phyloP scores from a whole-genome alignment of 2,329 filamentous ascomycete species.

The Camillea tinctor region DNA sequence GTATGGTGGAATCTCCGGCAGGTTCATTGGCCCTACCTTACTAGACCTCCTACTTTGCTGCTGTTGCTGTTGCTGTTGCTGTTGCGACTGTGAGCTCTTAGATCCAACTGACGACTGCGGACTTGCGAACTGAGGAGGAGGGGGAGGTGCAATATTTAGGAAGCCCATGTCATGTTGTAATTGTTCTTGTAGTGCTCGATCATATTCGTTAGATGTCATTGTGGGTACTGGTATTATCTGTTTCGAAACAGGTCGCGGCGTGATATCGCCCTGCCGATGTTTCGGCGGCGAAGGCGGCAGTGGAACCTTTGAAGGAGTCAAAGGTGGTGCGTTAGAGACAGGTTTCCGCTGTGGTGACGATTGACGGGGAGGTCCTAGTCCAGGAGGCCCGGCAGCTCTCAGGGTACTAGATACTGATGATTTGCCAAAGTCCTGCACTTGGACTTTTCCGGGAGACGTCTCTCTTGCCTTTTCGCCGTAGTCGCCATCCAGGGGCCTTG shows the following conservation, averaged over 20 bases:
- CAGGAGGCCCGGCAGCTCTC: constrained; percentile 45
- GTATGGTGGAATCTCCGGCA: constrained; percentile 58
- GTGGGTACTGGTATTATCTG: constrained; percentile 47
- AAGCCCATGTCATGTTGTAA: constrained; percentile 61
- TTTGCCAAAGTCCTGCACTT: constrained; percentile 42
- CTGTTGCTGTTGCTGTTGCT: constrained; percentile 36
- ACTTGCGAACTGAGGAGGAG: constrained; percentile 18
- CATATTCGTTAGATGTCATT: constrained; percentile 58
- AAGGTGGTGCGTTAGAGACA: constrained; percentile 36
- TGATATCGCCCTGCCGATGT: constrained; percentile 39
- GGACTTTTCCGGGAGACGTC: constrained; percentile 51
- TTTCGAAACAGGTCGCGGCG: constrained; percentile 45
- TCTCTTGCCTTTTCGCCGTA: constrained; percentile 53
- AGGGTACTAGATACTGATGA: constrained; percentile 53
- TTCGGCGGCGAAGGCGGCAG: constrained; percentile 60
- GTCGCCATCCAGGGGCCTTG: constrained; percentile 52
- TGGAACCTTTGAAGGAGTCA: constrained; percentile 59
- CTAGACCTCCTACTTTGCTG: constrained; percentile 39
- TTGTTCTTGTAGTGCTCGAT: constrained; percentile 59
- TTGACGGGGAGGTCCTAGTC: constrained; percentile 52
- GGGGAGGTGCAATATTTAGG: constrained; percentile 47
- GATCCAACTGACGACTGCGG: constrained; percentile 22
- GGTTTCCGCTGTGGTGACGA: constrained; percentile 60
- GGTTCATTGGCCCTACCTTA: constrained; percentile 40
- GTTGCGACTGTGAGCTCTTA: constrained; percentile 35